Evolutionary conservation across 768 basidiomycete species (phyloP).

Genomic region (Russula earlei): DNA sequence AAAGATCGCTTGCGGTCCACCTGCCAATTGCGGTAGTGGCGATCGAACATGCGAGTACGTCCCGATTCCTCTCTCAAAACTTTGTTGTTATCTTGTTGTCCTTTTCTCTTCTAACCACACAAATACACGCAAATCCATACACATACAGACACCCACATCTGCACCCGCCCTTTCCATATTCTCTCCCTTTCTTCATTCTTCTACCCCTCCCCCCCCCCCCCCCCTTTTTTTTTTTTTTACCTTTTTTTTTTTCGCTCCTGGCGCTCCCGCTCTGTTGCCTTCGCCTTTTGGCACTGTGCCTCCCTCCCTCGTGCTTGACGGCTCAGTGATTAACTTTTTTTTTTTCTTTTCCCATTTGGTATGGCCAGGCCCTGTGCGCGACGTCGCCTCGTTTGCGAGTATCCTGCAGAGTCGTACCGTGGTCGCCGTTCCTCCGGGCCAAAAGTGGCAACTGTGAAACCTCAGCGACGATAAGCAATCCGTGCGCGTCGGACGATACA

Average conservation of each 20-base stretch:
- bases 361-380: constrained; percentile 13
- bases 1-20: constrained; percentile 14
- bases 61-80: neutral
- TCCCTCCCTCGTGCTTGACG: constrained; percentile 1
- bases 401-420: constrained; percentile 13
- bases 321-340: neutral
- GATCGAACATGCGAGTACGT: constrained; percentile 16
- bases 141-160: neutral
- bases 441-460: neutral
- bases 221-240: neutral
- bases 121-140: neutral
- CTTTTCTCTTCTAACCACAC: neutral
- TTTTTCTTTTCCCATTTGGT: neutral
- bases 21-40: neutral
- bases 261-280: neutral
- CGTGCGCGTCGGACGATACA: neutral
- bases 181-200: no score
- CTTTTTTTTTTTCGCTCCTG: neutral
- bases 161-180: neutral
- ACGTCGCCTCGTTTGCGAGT: constrained; percentile 15
- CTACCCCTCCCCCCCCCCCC: no score
- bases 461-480: neutral
- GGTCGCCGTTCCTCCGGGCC: constrained; percentile 11
- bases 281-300: neutral
- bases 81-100: neutral